Base-by-base conservation (phyloP, 257 asterid genomes). In the Knoxia roxburghii region DNA sequence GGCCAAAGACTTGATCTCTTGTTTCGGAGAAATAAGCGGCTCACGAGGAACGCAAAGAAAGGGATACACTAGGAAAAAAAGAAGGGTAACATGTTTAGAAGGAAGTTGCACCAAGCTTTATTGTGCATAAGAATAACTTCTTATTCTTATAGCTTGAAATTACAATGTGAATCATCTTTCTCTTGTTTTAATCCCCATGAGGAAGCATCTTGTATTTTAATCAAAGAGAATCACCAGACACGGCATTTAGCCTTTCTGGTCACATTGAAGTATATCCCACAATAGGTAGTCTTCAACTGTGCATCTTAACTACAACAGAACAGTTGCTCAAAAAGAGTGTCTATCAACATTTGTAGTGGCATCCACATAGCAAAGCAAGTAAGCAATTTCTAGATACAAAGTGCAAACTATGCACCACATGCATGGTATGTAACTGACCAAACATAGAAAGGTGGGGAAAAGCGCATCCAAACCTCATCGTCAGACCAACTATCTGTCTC, bases 401-500 rank as follows among this genome's bases (percentile, higher is more conserved):
- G n/a, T n/a, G n/a, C n/a, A n/a, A n/a, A n/a, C 32, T 4, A 65
- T 54, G 9, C 46, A 37, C 21, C 7, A 52, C 15, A 68, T 32
- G 67, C 46, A 43, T 32, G 39, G 20, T 17, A 30, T 12, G 51
- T 50, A 61, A 45, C 45, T 58, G 64, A 17, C 14, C 26, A 58
- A 58, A 58, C 64, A 46, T 50, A 35, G 33, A 65, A 49, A 23
- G 20, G 17, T 8, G 13, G 58, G 27, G 32, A 18, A 7, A 17
- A 21, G 13, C 21, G 62, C 68, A 64, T 70, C 68, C 83, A 68
- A 76, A 85, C 87, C 54, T 77, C 87, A 63, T 76, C 61, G 33
- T 81, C 96, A 24, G 95, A 82, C 87, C 89, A 87, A 78, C 83
- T 81, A 55, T 83, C 95, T 45, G 64, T 14, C 41, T 90, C 95